Evolutionary conservation across 2,329 filamentous ascomycete genomes (phyloP), one percentile per base, ranked within the genome.

Genomic region (Amesomyces nigricolor): DNA sequence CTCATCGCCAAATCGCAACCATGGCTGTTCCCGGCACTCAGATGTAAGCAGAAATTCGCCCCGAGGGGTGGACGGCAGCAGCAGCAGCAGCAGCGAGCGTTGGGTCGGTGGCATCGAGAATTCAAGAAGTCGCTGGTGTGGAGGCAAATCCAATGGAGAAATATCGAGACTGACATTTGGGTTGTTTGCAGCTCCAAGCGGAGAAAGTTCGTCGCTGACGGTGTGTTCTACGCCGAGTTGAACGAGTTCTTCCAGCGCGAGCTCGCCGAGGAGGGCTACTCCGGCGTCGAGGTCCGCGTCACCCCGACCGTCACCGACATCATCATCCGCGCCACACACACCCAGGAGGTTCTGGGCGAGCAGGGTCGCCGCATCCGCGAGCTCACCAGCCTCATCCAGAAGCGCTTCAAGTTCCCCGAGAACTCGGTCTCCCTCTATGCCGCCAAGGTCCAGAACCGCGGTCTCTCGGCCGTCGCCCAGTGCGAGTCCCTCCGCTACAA

Each of bases 191-290:
- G 88, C 78, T 91, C 88, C 77, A 92, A 92, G 87, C 80, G 87
- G 78, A 89, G 88, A 85, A 92, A 92, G 86, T 92, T 91, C 82
- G 87, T 92, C 75, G 89, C 88, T 69, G 94, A 99, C 80, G 94
- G 94, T 87, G 94, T 99, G 73, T 99, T 99, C 89, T 99, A 96
- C 80, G 94, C 94, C 83, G 94, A 99, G 82, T 83, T 99, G 79
- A 99, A 99, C 88, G 94, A 99, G 83, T 99, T 99, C 88, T 99
- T 99, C 90, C 94, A 97, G 86, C 92, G 94, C 78, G 94, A 99
- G 82, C 85, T 99, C 75, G 94, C 94, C 75, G 94, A 99, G 87
- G 95, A 99, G 83, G 94, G 94, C 71, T 99, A 99, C 87, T 99
- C 94, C 57, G 94, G 94, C 76, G 94, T 99, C 77, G 95, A 99